These are phyloP conservation scores for Podaxis sp. DNA, from an alignment of 768 basidiomycete species.

Conservation along the genomic window DNA sequence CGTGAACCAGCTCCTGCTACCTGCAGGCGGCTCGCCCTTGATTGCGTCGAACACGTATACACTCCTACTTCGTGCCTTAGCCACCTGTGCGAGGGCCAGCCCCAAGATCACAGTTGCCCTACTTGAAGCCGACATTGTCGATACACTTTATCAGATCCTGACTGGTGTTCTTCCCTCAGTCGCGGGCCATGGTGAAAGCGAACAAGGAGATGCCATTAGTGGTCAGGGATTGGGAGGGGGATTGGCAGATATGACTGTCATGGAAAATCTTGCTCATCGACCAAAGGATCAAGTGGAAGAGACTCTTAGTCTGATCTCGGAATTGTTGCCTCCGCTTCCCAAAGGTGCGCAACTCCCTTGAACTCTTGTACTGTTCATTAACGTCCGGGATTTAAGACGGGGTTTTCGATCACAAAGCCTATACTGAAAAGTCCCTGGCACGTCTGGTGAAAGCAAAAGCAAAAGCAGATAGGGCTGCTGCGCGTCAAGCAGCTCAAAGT, in stretches of 20 bases:
- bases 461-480: conserved; percentile 77
- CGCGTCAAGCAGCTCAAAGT: conserved; percentile 52
- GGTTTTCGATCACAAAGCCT: conserved; percentile 89
- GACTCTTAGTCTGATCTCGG: conserved; percentile 82
- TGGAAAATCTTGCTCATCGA: conserved; percentile 95
- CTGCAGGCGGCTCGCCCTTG: conserved; percentile 83
- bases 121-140: conserved; percentile 90
- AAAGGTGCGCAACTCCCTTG: conserved; percentile 57
- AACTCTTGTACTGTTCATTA: conserved; percentile 4
- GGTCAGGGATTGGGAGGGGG: conserved; percentile 87
- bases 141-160: conserved; percentile 91
- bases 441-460: conserved; percentile 80
- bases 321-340: conserved; percentile 90
- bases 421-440: conserved; percentile 82
- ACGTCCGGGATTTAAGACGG: conserved; percentile 60
- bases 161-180: conserved; percentile 88
- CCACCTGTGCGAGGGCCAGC: conserved; percentile 85
- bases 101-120: conserved; percentile 84
- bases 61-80: conserved; percentile 79
- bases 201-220: conserved; percentile 58
- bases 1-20: conserved; percentile 81
- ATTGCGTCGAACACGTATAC: conserved; percentile 89
- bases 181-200: conserved; percentile 43
- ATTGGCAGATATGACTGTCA: conserved; percentile 93
- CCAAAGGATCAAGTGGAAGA: conserved; percentile 99